These are phyloP conservation scores for Papiliotrema terrestris DNA, from an alignment of 1,284 basidiomycete genomes.

Conservation along the genomic window DNA sequence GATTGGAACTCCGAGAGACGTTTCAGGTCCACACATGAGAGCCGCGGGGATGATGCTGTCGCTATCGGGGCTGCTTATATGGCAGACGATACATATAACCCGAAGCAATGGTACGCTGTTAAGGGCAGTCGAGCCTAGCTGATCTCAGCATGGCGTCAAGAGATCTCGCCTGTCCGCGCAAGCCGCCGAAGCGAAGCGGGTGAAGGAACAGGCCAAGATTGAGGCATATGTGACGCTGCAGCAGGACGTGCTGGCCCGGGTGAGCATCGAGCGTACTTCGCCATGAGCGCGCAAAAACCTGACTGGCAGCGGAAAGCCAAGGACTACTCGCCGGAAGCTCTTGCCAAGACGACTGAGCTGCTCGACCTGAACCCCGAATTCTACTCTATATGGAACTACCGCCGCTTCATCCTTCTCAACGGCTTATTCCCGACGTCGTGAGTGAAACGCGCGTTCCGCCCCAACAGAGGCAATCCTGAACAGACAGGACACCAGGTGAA, in stretches of 20 bases:
- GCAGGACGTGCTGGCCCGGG: conserved; percentile 62
- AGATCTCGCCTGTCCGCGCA: conserved; percentile 63
- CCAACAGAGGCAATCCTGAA: no score
- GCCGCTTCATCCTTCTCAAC: conserved; percentile 69
- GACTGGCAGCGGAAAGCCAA: conserved; percentile 59
- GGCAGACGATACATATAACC: no score
- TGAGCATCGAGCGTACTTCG: conserved; percentile 44
- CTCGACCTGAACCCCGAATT: conserved; percentile 82
- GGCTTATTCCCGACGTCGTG: conserved; percentile 69
- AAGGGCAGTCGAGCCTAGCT: not conserved
- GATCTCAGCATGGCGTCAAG: conserved; percentile 68
- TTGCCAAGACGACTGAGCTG: conserved; percentile 69
- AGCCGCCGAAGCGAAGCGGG: conserved; percentile 62
- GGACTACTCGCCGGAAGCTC: conserved; percentile 65
- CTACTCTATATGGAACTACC: conserved; percentile 91
- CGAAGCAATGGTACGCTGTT: not conserved
- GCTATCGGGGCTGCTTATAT: no score
- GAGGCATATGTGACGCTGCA: conserved; percentile 68
- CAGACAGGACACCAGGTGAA: conserved; percentile 58
- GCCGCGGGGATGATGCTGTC: no score
- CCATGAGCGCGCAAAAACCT: no score
- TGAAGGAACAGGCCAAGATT: conserved; percentile 70
- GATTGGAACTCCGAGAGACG: no score
- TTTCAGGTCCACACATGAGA: no score
- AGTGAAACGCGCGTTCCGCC: conserved; percentile 10